Evolutionary conservation across 345 rosid species (phyloP), one percentile per base, ranked within the genome.

Genomic region (Eutrema japonicum): DNA sequence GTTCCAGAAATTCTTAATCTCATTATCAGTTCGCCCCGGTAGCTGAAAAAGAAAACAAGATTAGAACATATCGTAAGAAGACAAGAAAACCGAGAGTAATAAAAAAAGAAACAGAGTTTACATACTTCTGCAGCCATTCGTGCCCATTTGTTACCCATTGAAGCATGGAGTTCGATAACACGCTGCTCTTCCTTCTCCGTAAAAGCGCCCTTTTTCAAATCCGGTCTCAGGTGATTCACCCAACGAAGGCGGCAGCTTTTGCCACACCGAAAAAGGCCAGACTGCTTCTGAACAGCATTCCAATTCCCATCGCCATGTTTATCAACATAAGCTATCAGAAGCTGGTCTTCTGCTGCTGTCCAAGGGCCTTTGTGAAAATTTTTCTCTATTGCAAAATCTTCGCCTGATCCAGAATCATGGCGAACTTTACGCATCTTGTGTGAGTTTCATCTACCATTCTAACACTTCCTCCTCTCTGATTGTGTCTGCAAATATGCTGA

Each of bases 1-100:
- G 60, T 87, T 87, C 90, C 92, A 87, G 72, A 80, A 89, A 37
- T 89, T 87, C 82, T 89, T 89, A 52, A 89, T 89, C 80, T 89
- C 95, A 72, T 89, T 87, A 65, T 87, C 92, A 3, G 95, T 89
- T 43, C 92, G 82, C 9, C 95, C 92, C 11, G 87, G 92, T 51
- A 89, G 35, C 95, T 89, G 78, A 49, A 63, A 63, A 66, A 13
- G 6, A 46, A 26, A 38, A 41, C 3, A 51, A 33, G 30, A 27
- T 42, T 32, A 58, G 13, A 71, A 5, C 8, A 27, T 51, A 67
- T 1, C 2, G 33, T 5, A 43, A 64, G 12, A 38, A 10, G 8
- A 26, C 14, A 55, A 58, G 30, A 7, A 8, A 41, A 37, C 8
- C 4, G 58, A 38, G 6, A 8, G 2, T 10, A n/a, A 18, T 18